Evolutionary conservation across 2,329 filamentous ascomycete species (phyloP).

Genomic region (Nigrospora osmanthi): DNA sequence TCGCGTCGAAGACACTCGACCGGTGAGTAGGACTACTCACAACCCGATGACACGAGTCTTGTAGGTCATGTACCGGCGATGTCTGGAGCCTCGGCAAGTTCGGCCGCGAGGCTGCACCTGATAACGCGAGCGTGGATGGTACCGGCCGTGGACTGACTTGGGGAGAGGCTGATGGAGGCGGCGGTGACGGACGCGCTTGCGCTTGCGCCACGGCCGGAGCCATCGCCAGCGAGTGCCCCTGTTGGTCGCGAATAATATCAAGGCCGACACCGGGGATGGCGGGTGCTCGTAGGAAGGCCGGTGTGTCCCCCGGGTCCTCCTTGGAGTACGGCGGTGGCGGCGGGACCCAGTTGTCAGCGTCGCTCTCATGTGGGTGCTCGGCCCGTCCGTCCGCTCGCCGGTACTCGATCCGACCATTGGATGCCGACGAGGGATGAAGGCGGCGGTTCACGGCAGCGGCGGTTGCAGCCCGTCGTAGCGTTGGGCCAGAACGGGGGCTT

Average conservation of each 20-base stretch:
- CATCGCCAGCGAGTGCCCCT: neutral
- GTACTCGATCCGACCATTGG: constrained; percentile 50
- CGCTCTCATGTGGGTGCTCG: constrained; percentile 76
- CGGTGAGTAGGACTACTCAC: constrained; percentile 1
- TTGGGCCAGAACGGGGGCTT: constrained; percentile 61
- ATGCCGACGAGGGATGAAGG: constrained; percentile 50
- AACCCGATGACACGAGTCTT: constrained; percentile 5
- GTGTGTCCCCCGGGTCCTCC: constrained; percentile 50
- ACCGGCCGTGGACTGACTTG: constrained; percentile 4
- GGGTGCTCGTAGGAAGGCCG: constrained; percentile 46
- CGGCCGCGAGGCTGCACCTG: constrained; percentile 7
- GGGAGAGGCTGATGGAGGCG: constrained; percentile 3
- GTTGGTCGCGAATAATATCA: neutral
- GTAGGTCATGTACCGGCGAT: constrained; percentile 9
- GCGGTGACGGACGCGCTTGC: neutral
- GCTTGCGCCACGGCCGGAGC: neutral
- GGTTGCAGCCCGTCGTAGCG: constrained; percentile 64
- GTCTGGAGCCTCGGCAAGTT: constrained; percentile 21
- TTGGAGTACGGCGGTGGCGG: constrained; percentile 75
- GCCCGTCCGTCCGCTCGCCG: constrained; percentile 61
- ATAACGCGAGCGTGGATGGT: constrained; percentile 6
- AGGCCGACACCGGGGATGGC: constrained; percentile 26
- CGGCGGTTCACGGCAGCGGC: constrained; percentile 69
- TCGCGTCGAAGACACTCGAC: neutral
- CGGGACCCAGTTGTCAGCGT: constrained; percentile 83